Base-by-base conservation (phyloP, 257 asterid genomes). In the Penstemon eatonii region DNA sequence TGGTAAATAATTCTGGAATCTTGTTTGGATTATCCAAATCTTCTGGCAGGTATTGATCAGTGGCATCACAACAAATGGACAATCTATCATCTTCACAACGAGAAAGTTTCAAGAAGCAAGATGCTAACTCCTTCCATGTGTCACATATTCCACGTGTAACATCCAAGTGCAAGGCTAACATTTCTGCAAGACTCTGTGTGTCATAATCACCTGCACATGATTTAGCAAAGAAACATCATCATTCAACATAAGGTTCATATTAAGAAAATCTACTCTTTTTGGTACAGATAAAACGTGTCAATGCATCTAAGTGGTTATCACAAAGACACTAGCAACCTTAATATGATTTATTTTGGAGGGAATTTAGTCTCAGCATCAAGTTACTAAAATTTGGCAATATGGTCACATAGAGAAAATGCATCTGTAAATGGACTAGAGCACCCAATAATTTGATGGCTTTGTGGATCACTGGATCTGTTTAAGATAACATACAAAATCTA, bases 151-250 rank as follows among this genome's bases (percentile, higher is more conserved):
- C 96, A 63, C 64, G 37, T 5, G 90, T 65, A 68, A 92, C 89
- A 71, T 93, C 97, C 36, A 93, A 83, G 86, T 90, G 95, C 68
- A 75, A 73, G 50, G 95, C 97, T 83, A 89, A 62, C 95, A 87
- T 85, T 77, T 93, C 89, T 76, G 80, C 79, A 87, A 93, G 76
- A 74, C 73, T 82, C 67, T 74, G 82, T 8, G 86, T 72, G 73
- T 82, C 80, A 54, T 81, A 90, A 9, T 85, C 87, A 64, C 97
- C 97, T 93, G 43, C 43, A 25, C 44, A 63, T 43, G 41, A 76
- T 64, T 15, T 56, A 36, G 53, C 5, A 56, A 12, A 65, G 4
- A 56, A 33, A 60, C 25, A 38, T 36, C 39, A 15, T 60, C 62
- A 65, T 42, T 77, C 63, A 44, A 72, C 38, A 53, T 13, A 46